Evolutionary conservation across 2,329 filamentous ascomycete genomes (phyloP).

Genomic region (Akanthomyces lecanii): DNA sequence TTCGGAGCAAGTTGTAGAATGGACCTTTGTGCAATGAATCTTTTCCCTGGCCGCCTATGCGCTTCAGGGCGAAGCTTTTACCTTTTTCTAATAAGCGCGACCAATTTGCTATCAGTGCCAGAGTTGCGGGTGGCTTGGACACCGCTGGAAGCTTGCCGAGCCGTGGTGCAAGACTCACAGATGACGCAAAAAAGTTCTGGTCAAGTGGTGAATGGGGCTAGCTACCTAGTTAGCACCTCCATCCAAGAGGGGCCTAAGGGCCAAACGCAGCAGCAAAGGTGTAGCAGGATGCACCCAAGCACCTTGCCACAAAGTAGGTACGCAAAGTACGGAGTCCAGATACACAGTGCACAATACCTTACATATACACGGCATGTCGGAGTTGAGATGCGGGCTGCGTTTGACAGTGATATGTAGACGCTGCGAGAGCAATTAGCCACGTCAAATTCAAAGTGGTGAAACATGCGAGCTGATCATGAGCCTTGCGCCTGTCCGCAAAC

Average conservation of each 20-base stretch:
- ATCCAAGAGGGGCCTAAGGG: neutral
- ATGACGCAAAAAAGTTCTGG: slow-evolving; percentile 12
- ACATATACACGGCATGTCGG: too few species aligned
- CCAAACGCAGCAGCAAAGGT: too few species aligned
- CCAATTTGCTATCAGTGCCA: neutral
- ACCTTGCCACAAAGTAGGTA: neutral
- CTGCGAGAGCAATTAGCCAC: neutral
- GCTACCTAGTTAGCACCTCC: neutral
- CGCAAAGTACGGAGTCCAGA: too few species aligned
- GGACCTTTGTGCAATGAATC: neutral
- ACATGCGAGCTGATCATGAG: neutral
- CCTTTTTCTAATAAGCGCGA: neutral
- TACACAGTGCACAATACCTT: too few species aligned
- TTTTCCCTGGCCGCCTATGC: neutral
- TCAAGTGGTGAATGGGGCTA: slow-evolving; percentile 2
- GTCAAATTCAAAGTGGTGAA: neutral
- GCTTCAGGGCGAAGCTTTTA: neutral
- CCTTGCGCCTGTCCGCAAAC: slow-evolving; percentile 1
- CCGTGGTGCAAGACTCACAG: neutral
- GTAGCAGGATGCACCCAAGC: neutral
- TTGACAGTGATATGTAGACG: too few species aligned
- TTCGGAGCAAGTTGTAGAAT: neutral
- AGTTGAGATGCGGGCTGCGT: neutral
- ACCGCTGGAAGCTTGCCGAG: neutral
- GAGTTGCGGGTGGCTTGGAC: neutral